These are phyloP conservation scores for Fusarium sterilihyphosum DNA, from an alignment of 2,329 filamentous ascomycete genomes.

Conservation along the genomic window DNA sequence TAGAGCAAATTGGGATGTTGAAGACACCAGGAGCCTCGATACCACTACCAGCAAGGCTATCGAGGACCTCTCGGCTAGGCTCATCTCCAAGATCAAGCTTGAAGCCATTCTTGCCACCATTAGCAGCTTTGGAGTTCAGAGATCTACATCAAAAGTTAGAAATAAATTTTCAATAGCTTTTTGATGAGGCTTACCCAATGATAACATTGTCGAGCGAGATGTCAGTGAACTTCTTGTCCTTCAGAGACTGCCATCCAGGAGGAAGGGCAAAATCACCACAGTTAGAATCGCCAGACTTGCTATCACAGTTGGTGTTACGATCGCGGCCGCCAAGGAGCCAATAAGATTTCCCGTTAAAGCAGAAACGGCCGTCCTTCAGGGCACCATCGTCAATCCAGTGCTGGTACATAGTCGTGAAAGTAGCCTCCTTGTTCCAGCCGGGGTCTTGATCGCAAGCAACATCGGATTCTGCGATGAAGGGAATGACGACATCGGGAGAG, in stretches of 20 bases:
- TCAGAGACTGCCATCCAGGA: constrained; percentile 6
- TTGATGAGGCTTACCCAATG: too few species aligned
- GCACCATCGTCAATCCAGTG: not conserved
- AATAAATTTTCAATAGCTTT: too few species aligned
- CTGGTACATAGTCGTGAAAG: not conserved
- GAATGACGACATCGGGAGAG: constrained; percentile 13
- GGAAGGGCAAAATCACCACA: constrained; percentile 10
- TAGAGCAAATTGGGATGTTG: constrained; percentile 18
- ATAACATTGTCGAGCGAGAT: constrained; percentile 15
- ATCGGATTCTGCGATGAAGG: constrained; percentile 19
- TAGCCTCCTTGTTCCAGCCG: constrained; percentile 11
- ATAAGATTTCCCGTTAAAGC: constrained; percentile 5
- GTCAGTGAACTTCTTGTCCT: constrained; percentile 9
- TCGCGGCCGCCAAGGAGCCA: constrained; percentile 11
- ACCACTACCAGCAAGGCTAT: constrained; percentile 5
- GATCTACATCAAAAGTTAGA: too few species aligned
- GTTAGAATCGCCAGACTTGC: not conserved
- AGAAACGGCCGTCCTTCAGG: constrained; percentile 1
- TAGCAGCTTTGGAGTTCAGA: constrained; percentile 16
- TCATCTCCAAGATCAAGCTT: constrained; percentile 5
- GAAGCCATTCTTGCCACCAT: constrained; percentile 17
- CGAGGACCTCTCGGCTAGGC: constrained; percentile 8
- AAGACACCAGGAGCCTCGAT: constrained; percentile 22
- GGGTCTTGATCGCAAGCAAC: constrained; percentile 18
- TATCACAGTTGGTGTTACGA: not conserved